Evolutionary conservation across 2,329 filamentous ascomycete species (phyloP).

Genomic region (Karstenula rhodostoma): DNA sequence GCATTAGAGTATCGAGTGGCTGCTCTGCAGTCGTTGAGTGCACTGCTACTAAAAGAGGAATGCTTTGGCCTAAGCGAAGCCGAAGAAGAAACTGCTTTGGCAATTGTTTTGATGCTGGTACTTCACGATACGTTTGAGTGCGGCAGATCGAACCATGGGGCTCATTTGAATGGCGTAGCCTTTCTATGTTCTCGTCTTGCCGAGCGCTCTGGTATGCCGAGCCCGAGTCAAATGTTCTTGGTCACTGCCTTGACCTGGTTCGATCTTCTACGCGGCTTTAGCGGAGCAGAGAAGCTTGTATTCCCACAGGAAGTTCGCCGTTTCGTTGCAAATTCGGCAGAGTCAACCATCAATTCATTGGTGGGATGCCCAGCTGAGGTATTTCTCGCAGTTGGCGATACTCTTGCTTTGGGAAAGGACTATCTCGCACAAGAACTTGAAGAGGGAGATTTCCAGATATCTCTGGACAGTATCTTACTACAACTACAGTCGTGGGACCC

Average conservation of each 20-base stretch:
- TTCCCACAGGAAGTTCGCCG: constrained; percentile 16
- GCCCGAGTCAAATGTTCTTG: constrained; percentile 18
- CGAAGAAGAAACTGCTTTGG: constrained; percentile 24
- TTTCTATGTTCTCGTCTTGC: constrained; percentile 22
- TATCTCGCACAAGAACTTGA: constrained; percentile 1
- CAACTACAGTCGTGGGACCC: constrained; percentile 15
- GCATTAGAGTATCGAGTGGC: constrained; percentile 21
- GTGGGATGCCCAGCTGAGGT: constrained; percentile 23
- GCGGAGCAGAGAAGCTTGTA: constrained; percentile 26
- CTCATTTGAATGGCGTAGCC: constrained; percentile 24
- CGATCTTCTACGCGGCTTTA: constrained; percentile 25
- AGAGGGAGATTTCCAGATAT: constrained; percentile 2
- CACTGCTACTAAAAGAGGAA: constrained; percentile 26
- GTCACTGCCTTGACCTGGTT: constrained; percentile 24
- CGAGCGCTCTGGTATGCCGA: neutral
- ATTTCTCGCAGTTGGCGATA: constrained; percentile 17
- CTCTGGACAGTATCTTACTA: constrained; percentile 10
- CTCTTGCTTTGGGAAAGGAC: constrained; percentile 17
- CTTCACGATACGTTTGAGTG: constrained; percentile 27
- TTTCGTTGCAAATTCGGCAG: constrained; percentile 12
- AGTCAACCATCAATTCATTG: constrained; percentile 14
- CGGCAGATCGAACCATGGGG: constrained; percentile 24
- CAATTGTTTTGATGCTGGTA: constrained; percentile 22
- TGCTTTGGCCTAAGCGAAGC: constrained; percentile 15
- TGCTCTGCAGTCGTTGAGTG: constrained; percentile 23